phyloP scores from a whole-genome alignment of 2,329 filamentous ascomycete genomes.

The Chrysoporthe austroafricana region DNA sequence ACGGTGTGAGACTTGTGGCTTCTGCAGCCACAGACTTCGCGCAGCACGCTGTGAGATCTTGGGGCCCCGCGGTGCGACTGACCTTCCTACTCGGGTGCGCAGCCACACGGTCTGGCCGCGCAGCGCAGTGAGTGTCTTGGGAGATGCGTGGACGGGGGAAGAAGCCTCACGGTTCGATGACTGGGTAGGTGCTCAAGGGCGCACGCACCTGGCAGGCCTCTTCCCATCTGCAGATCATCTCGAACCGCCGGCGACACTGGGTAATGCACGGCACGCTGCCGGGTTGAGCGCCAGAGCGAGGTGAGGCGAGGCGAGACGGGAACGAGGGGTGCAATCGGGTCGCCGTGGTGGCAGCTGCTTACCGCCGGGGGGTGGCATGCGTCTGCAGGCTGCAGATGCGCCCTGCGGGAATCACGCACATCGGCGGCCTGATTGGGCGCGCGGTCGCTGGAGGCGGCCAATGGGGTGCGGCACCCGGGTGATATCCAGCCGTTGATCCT shows the following conservation, averaged over 20 bases:
- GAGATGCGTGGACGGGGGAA: no score
- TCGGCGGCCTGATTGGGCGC: slow-evolving; percentile 23
- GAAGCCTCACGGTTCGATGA: no score
- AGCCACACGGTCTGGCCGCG: neutral
- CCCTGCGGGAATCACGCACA: slow-evolving; percentile 20
- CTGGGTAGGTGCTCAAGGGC: no score
- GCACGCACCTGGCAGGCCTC: neutral
- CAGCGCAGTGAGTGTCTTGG: no score
- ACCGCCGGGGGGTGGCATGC: slow-evolving; percentile 18
- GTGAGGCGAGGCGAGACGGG: neutral
- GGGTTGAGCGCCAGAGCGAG: neutral
- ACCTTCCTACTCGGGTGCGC: neutral
- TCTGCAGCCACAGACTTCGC: neutral
- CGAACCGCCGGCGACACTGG: no score
- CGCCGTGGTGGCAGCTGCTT: slow-evolving; percentile 10
- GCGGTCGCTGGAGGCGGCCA: slow-evolving; percentile 8
- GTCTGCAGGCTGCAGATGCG: slow-evolving; percentile 26
- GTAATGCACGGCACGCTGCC: no score
- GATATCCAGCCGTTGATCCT: slow-evolving; percentile 16
- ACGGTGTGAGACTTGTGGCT: neutral
- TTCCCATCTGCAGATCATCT: neutral
- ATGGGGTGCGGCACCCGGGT: neutral
- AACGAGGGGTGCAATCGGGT: neutral
- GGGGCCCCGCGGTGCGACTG: no score
- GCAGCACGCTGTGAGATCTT: neutral